These are phyloP conservation scores for Botrytis medusae DNA, from an alignment of 2,329 filamentous ascomycete species.

Conservation along the genomic window DNA sequence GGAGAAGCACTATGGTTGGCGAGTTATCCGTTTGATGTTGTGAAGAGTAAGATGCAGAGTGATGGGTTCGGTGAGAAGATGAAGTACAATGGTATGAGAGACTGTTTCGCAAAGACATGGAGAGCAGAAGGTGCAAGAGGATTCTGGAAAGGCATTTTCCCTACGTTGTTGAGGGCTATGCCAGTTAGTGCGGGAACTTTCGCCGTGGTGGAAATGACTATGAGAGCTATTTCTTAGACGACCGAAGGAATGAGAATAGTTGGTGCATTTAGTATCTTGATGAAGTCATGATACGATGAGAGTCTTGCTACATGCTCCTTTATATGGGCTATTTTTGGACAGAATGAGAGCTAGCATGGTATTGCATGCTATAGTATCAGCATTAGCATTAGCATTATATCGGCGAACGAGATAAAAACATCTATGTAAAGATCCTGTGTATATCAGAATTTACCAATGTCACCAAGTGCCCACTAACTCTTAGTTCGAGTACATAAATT, in stretches of 20 bases:
- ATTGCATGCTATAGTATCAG: not conserved
- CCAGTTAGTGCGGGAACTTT: constrained; percentile 98
- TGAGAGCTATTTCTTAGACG: constrained; percentile 56
- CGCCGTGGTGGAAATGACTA: constrained; percentile 72
- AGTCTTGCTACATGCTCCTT: not conserved
- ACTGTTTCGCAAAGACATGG: constrained; percentile 85
- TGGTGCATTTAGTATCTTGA: not conserved
- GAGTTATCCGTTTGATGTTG: constrained; percentile 93
- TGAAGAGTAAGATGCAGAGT: constrained; percentile 99
- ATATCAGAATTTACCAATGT: not conserved
- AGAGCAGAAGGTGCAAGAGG: constrained; percentile 72
- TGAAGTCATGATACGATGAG: not conserved
- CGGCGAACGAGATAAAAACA: not conserved
- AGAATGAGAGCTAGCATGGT: not conserved
- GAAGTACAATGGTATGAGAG: constrained; percentile 78
- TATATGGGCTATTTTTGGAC: not conserved
- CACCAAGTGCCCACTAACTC: not conserved
- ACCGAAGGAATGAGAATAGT: not conserved
- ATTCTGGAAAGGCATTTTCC: constrained; percentile 93
- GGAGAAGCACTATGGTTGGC: constrained; percentile 91
- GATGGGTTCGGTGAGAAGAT: constrained; percentile 77
- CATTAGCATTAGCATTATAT: not conserved
- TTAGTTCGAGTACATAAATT: too few relatives aligned
- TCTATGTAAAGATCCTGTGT: not conserved
- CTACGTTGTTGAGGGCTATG: constrained; percentile 91